Percentiles rank a stretch among this genome's conserved stretches.
phyloP scores from a whole-genome alignment of 129 eudicot genomes.

The Chrysanthemum makinoi region DNA sequence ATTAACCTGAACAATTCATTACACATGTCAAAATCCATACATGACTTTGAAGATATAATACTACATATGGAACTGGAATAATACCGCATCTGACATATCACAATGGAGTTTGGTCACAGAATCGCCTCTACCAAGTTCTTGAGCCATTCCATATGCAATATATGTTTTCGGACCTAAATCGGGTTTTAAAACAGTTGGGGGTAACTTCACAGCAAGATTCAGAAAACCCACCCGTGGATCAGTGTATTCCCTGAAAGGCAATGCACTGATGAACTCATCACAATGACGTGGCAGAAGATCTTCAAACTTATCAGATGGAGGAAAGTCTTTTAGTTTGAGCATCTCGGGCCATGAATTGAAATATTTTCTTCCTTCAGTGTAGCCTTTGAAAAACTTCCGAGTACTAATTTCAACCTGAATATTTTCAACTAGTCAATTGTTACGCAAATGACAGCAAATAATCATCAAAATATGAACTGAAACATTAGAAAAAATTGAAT shows the following conservation, averaged over 20 bases:
- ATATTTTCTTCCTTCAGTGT: slow-evolving; percentile 33
- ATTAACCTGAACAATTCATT: neutral
- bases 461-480: slow-evolving; percentile 2
- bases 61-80: neutral
- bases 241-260: slow-evolving; percentile 64
- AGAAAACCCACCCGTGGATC: slow-evolving; percentile 55
- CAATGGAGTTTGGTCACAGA: slow-evolving; percentile 26
- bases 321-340: slow-evolving; percentile 74
- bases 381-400: slow-evolving; percentile 53
- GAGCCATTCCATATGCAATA: slow-evolving; percentile 52
- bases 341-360: slow-evolving; percentile 58
- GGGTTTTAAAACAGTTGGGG: slow-evolving; percentile 45
- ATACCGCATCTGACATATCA: slow-evolving; percentile 24
- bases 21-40: neutral
- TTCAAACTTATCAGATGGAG: slow-evolving; percentile 65
- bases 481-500: neutral
- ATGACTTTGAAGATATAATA: neutral
- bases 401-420: slow-evolving; percentile 22
- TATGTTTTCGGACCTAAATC: slow-evolving; percentile 78
- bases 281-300: slow-evolving; percentile 58
- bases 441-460: neutral
- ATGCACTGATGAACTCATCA: slow-evolving; percentile 55
- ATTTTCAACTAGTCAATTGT: neutral
- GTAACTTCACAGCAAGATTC: slow-evolving; percentile 59
- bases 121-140: slow-evolving; percentile 28